phyloP scores from a whole-genome alignment of 768 basidiomycete species.

The Collybia sordida region DNA sequence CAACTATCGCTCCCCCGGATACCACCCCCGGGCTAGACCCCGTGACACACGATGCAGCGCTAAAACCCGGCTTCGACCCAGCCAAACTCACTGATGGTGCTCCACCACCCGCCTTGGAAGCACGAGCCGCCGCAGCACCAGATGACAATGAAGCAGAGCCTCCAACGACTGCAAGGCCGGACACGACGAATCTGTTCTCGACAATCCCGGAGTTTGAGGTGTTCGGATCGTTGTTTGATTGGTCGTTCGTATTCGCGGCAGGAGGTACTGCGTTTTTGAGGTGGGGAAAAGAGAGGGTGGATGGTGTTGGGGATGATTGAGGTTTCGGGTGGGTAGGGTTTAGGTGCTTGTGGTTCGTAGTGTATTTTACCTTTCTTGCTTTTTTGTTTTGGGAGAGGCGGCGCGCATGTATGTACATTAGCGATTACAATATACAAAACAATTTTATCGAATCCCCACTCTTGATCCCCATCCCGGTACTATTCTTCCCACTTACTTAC shows the following conservation, averaged over 20 bases:
- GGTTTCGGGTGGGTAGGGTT: no score
- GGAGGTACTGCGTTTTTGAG: conserved; percentile 42
- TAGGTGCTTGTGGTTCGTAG: no score
- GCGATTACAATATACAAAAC: neutral
- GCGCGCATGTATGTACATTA: neutral
- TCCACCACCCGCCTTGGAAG: no score
- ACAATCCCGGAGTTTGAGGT: conserved; percentile 74
- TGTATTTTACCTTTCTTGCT: no score
- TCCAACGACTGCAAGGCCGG: conserved; percentile 9
- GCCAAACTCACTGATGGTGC: no score
- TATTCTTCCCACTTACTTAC: no score
- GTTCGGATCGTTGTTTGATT: conserved; percentile 75
- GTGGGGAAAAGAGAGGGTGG: conserved; percentile 54
- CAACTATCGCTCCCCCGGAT: no score
- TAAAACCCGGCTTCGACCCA: neutral
- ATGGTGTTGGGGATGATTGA: conserved; percentile 23
- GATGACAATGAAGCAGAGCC: no score
- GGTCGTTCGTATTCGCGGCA: conserved; percentile 66
- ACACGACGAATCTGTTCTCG: conserved; percentile 54
- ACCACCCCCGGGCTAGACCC: neutral
- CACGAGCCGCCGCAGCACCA: no score
- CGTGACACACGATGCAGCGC: conserved; percentile 2
- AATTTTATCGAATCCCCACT: no score
- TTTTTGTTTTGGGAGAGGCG: neutral
- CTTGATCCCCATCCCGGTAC: no score